Evolutionary conservation across 495 filamentous ascomycete genomes (phyloP).

Genomic region (Trichoderma orchidacearum): DNA sequence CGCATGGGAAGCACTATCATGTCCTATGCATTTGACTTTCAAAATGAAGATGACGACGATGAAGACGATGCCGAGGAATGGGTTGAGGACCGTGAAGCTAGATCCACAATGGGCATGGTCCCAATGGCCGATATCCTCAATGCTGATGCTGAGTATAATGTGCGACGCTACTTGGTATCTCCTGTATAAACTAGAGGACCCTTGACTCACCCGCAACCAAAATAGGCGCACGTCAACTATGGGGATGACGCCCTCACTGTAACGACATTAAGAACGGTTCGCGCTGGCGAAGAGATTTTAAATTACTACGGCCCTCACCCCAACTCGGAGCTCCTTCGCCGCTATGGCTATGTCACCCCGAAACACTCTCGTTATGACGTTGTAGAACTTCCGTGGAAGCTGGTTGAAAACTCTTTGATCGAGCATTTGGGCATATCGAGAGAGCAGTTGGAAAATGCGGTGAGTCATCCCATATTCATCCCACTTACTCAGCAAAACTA

Average conservation of each 20-base stretch:
- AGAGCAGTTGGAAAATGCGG: conserved; percentile 27
- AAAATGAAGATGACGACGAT: conserved; percentile 31
- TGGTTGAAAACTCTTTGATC: conserved; percentile 30
- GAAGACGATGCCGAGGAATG: conserved; percentile 47
- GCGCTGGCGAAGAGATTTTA: conserved; percentile 64
- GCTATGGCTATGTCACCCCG: conserved; percentile 79
- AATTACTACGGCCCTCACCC: conserved; percentile 86
- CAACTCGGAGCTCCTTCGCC: conserved; percentile 65
- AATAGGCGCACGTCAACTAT: conserved; percentile 54
- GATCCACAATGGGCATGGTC: conserved; percentile 66
- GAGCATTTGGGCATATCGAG: conserved; percentile 28
- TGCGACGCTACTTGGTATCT: conserved; percentile 7
- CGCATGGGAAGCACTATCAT: conserved; percentile 78
- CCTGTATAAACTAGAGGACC: conserved; percentile 13
- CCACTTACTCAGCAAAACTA: conserved; percentile 6
- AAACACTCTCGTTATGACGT: conserved; percentile 72
- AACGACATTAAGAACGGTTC: conserved; percentile 50
- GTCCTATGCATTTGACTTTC: conserved; percentile 88
- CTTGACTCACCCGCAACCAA: conserved; percentile 10
- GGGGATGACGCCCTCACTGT: conserved; percentile 50
- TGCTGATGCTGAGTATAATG: conserved; percentile 72
- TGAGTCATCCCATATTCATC: conserved; percentile 16
- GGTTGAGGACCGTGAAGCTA: conserved; percentile 55
- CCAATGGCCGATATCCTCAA: conserved; percentile 89
- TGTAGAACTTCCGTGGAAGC: conserved; percentile 51